A percentile compares a stretch with the other conserved stretches of the same genome.
Evolutionary conservation across 2,329 filamentous ascomycete genomes (phyloP).

Genomic region (Cladosporium sp.): DNA sequence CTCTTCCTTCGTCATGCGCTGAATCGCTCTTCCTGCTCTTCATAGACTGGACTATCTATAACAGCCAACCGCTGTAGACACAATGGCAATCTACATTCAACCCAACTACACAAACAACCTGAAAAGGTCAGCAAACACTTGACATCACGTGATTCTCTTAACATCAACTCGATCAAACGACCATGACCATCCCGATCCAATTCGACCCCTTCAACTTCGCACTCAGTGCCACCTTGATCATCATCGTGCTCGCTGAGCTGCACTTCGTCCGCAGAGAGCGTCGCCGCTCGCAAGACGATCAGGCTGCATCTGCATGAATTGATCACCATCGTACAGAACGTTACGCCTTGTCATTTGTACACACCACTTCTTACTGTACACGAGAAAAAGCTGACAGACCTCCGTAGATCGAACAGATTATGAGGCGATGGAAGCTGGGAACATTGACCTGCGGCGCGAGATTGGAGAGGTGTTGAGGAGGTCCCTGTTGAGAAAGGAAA

Average conservation of each 20-base stretch:
- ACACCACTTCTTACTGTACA: background rate
- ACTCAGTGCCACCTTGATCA: background rate
- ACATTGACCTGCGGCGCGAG: no score
- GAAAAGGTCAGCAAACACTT: background rate
- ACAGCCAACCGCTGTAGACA: background rate
- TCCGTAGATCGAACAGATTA: background rate
- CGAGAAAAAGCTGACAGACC: background rate
- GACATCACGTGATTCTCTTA: background rate
- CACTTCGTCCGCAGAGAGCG: background rate
- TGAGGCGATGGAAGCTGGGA: background rate
- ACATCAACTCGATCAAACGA: background rate
- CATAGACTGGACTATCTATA: background rate
- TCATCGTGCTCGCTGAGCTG: background rate
- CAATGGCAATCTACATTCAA: background rate
- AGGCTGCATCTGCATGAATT: background rate
- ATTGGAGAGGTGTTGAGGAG: background rate
- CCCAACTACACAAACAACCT: background rate
- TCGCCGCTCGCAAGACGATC: background rate
- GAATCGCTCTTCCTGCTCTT: background rate
- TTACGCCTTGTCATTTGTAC: background rate
- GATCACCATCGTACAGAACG: background rate
- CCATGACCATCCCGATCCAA: background rate
- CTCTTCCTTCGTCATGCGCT: no score
- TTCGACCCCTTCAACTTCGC: constrained; percentile 5
- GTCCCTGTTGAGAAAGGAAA: background rate